Percentiles rank a stretch among this genome's conserved stretches.
These are phyloP conservation scores for Cyberlindnera subsufficiens DNA, from an alignment of 805 yeast genomes.

Conservation along the genomic window DNA sequence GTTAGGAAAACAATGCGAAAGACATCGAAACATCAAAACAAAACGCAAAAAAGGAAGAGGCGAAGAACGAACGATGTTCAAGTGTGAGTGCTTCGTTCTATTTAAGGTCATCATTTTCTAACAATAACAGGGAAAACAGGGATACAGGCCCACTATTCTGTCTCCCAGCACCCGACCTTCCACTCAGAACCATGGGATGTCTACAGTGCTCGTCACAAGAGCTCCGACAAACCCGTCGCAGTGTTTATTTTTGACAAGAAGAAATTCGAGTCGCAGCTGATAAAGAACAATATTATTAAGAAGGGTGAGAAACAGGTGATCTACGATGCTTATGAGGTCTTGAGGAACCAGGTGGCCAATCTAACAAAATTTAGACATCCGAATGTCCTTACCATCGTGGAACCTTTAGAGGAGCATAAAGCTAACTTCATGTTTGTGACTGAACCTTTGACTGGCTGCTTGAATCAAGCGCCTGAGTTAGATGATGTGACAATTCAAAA, in stretches of 20 bases:
- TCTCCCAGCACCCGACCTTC: slow-evolving; percentile 67
- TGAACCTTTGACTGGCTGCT: slow-evolving; percentile 62
- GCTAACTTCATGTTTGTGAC: slow-evolving; percentile 76
- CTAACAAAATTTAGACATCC: slow-evolving; percentile 87
- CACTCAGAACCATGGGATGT: slow-evolving; percentile 78
- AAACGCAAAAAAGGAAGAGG: background rate
- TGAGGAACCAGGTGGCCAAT: slow-evolving; percentile 63
- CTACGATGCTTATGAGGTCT: slow-evolving; percentile 58
- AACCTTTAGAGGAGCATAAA: slow-evolving; percentile 85
- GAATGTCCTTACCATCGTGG: slow-evolving; percentile 72
- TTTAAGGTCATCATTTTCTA: background rate
- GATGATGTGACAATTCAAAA: slow-evolving; percentile 74
- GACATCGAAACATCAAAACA: background rate
- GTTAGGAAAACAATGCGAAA: background rate
- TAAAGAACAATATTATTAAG: slow-evolving; percentile 42
- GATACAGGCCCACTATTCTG: slow-evolving; percentile 59
- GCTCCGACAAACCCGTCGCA: slow-evolving; percentile 59
- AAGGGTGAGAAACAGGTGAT: slow-evolving; percentile 43
- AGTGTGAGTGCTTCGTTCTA: slow-evolving; percentile 4
- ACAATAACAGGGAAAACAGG: slow-evolving; percentile 37
- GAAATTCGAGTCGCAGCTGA: slow-evolving; percentile 53
- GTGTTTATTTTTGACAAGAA: slow-evolving; percentile 86
- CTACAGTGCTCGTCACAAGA: slow-evolving; percentile 73
- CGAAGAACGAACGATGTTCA: slow-evolving; percentile 6
- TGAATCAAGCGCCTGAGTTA: slow-evolving; percentile 44